Base-by-base conservation (phyloP, 768 basidiomycete species). In the Russula ochroleuca region DNA sequence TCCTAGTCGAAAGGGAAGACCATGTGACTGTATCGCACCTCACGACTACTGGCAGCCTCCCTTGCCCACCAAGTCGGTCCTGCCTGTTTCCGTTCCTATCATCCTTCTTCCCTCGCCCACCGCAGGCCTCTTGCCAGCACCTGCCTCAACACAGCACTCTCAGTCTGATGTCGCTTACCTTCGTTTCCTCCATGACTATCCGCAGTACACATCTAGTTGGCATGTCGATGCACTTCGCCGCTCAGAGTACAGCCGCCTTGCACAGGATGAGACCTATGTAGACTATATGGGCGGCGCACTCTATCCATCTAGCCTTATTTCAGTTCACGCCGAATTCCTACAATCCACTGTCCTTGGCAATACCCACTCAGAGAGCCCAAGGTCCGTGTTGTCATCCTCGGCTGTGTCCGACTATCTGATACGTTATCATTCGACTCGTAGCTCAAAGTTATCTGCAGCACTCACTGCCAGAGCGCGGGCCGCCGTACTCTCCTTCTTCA, bases 231-330 rank as follows among this genome's bases (percentile, higher is more conserved):
- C 82, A 0, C 79, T 90, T 17, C 83, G 87, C 53, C 77, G 80
- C 66, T 84, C 80, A 0, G 87, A 90, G 72, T 88, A 82, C 23
- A 51, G 48, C 11, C 66, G 66, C 14, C 57, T 67, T 64, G 80
- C 79, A 14, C 75, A 77, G 10, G 83, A 83, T 7, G 88, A 92
- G 75, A 87, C 85, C 10, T 92, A 92, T 63, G 86, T 91, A 64
- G 91, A 93, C 70, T 92, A 88, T 67, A 92, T 92, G 88, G 91
- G 91, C 35, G 90, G 88, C 25, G 82, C 88, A 0, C 77, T 92
- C 38, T 90, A 90, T 67, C 91, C 91, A 13, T 87, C 90, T 68
- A 87, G 85, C 68, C 82, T 93, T 38, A 81, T 92, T 62, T 80
- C 80, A 43, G 82, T 84, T 11, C 88, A 92, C 68, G 79, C 84